Base-by-base conservation (phyloP, 768 basidiomycete species). In the Boletellus ananiceps region DNA sequence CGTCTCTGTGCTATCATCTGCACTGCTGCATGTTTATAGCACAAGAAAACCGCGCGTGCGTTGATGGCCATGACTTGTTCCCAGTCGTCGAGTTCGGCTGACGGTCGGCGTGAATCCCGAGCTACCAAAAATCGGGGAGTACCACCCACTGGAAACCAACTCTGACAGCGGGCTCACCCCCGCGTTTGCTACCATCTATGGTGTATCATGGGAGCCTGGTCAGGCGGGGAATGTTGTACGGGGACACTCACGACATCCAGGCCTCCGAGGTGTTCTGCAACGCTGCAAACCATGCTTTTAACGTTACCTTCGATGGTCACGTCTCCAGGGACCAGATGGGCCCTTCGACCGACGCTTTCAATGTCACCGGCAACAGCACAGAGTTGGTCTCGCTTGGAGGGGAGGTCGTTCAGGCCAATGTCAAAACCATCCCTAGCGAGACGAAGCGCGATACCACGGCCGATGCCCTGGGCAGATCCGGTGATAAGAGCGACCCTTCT, bases 21-120 rank as follows among this genome's bases (percentile, higher is more conserved):
- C 44, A 68, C 69, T 15, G 79, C 82, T 2, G 82, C 84, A 51
- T 83, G 72, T 45, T 83, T 80, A 38, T 84, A 84, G 59, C 80
- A 84, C 51, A 80, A 72, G 67, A 79, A 83, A 2, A 74, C 66
- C 32, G 81, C 82, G 46, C 78, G 74, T 51, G 75, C 69, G 56
- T 86, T 85, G 56, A 84, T 67, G 4, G 71, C 67, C 51, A 76
- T 66, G 6, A 66, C 35, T 57, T 57, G 64, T 58, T 82, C 71
- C 71, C 68, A 75, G 0, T 71, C 63, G 9, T 72, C 65, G 1
- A 67, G 40, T 2, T 61, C 57, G 4, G 69, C 78, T 68, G 7
- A 31, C 5, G 40, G 14, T 44, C 5, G 11, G 35, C 34, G 40
- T 27, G 2, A 7, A 16, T 9, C 18, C 21, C 5, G 38, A 16